A percentile compares a stretch with the other conserved stretches of the same genome.
phyloP scores from a whole-genome alignment of 768 basidiomycete genomes.

The Leccinum imitatum region DNA sequence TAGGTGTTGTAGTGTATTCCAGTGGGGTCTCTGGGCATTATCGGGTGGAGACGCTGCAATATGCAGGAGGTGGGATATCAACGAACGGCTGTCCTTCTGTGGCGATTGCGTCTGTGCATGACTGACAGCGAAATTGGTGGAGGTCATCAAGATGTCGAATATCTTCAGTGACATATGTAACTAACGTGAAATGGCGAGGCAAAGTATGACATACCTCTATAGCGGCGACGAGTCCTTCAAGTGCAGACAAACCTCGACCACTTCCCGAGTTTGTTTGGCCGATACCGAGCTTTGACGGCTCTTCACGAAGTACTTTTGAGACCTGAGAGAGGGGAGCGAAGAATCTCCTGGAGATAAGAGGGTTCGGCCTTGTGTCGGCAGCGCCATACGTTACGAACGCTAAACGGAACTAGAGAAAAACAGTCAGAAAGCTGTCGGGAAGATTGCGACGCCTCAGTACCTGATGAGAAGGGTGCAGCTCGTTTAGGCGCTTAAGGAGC shows the following conservation, averaged over 20 bases:
- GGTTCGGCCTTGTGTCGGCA: slow-evolving; percentile 52
- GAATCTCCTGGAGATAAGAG: slow-evolving; percentile 56
- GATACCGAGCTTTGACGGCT: slow-evolving; percentile 52
- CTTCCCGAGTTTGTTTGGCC: slow-evolving; percentile 53
- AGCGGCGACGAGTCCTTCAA: slow-evolving; percentile 70
- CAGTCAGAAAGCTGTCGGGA: background rate
- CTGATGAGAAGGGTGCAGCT: slow-evolving; percentile 39
- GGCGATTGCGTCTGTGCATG: slow-evolving; percentile 20
- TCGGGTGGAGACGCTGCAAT: slow-evolving; percentile 60
- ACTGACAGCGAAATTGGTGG: slow-evolving; percentile 12
- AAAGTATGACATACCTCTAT: slow-evolving; percentile 54
- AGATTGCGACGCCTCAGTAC: slow-evolving; percentile 27
- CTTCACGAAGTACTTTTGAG: slow-evolving; percentile 45
- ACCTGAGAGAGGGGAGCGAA: slow-evolving; percentile 47
- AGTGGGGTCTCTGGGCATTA: slow-evolving; percentile 49
- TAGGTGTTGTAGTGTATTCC: slow-evolving; percentile 47
- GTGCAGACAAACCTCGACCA: slow-evolving; percentile 56
- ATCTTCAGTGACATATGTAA: slow-evolving; percentile 37
- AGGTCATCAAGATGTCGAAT: slow-evolving; percentile 37
- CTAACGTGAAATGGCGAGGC: background rate
- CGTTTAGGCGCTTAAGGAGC: slow-evolving; percentile 51
- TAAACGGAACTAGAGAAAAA: slow-evolving; percentile 36
- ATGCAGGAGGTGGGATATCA: slow-evolving; percentile 55
- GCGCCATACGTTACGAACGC: slow-evolving; percentile 65
- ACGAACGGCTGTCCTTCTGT: slow-evolving; percentile 29